A percentile compares a stretch with the other conserved stretches of the same genome.
phyloP scores from a whole-genome alignment of 306 rosid genomes.

The Trifolium repens region DNA sequence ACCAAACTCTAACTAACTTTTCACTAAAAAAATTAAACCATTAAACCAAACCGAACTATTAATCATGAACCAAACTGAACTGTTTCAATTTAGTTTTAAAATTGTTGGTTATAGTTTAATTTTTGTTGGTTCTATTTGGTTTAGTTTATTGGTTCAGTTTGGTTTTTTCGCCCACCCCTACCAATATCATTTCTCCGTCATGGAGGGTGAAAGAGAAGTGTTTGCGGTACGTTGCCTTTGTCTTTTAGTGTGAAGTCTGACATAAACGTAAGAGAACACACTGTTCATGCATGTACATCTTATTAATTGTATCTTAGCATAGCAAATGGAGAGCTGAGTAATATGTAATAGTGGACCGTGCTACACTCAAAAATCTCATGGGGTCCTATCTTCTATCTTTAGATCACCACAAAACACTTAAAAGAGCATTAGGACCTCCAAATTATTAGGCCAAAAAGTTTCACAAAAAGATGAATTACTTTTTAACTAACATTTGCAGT shows the following conservation, averaged over 20 bases:
- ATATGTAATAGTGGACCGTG: not conserved
- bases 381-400: not conserved
- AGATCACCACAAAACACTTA: not conserved
- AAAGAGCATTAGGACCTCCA: constrained; percentile 2
- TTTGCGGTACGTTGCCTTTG: not conserved
- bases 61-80: no score
- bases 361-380: not conserved
- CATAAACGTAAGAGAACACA: not conserved
- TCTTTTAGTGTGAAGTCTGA: not conserved
- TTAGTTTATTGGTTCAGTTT: no score
- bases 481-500: constrained; percentile 7
- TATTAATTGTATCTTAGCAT: not conserved
- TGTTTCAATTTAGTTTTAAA: no score
- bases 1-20: no score
- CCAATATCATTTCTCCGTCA: no score
- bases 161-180: no score
- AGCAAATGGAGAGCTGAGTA: not conserved
- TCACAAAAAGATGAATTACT: not conserved
- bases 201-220: no score
- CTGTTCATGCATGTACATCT: not conserved
- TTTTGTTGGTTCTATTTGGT: no score
- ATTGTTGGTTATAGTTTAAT: no score
- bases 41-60: no score
- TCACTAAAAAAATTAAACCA: no score
- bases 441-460: constrained; percentile 41